Base-by-base conservation (phyloP, 2,329 filamentous ascomycete species). In the Samsoniella hepiali region DNA sequence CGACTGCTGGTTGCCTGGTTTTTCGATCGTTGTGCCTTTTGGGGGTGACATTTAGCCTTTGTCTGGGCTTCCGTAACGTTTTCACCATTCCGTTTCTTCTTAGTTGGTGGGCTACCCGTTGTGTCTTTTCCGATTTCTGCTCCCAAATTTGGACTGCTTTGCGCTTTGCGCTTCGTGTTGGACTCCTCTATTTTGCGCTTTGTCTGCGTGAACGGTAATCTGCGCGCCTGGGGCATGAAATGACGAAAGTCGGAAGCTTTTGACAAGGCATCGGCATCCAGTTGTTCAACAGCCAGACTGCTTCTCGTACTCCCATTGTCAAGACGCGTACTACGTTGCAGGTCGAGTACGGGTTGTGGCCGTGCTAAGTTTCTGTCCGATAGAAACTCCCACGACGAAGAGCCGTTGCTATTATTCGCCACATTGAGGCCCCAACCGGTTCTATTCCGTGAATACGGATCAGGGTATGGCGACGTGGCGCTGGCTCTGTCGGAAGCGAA, bases 241-340 rank as follows among this genome's bases (percentile, higher is more conserved):
- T 70, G 63, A 27, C 69, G 70, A 59, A 74, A 75, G 36, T 68
- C 63, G 10, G 56, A 27, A 22, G 42, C 57, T 31, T 34, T 64
- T 10, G 6, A n/a, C 29, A 58, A 47, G 5, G 38, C 9, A 5
- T 36, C 32, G n/a, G 27, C 11, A 9, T 47, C 47, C 6, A 38
- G 27, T n/a, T 51, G 55, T 34, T 54, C 49, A 31, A 49, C 44
- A 27, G 38, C 6, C 17, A 44, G 29, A 29, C 22, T 54, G 27
- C 27, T 40, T 11, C 3, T n/a, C 3, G 17, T 10, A 3, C 2
- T 32, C 4, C 13, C 40, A 10, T n/a, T 29, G 27, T n/a, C 22
- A 15, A 2, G 7, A n/a, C 29, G 15, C 3, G 27, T 11, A 15
- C 32, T n/a, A 3, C 22, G 13, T 3, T 15, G 31, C 13, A 13